Base-by-base conservation (phyloP, 495 filamentous ascomycete genomes). In the Aspergillus homomorphus region DNA sequence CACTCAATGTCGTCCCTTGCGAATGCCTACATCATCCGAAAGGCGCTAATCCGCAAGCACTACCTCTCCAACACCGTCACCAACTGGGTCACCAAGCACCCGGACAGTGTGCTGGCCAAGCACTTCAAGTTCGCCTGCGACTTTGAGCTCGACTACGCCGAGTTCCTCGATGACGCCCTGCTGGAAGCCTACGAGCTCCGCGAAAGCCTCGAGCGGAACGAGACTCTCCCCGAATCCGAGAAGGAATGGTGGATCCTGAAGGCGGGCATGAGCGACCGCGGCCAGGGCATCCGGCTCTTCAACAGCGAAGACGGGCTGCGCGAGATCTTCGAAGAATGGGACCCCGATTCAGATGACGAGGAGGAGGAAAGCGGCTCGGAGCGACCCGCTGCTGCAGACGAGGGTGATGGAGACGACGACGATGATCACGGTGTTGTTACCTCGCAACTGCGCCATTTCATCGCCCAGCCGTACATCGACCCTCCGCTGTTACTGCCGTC, bases 171-270 rank as follows among this genome's bases (percentile, higher is more conserved):
- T 61, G 94, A 98, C 54, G 91, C 94, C 0, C 77, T 98, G 8
- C 77, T 90, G 0, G 94, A 98, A 63, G 89, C 89, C 0, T 98
- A 83, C 57, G 94, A 97, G 65, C 73, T 98, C 21, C 80, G 84
- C 19, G 92, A 88, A 16, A 89, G 87, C 49, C 76, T 95, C 57
- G 80, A 80, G 41, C 81, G 73, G 46, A 96, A 96, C 64, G 77
- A 76, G 56, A 68, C 69, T 41, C 69, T 66, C 20, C 59, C 68
- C 4, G 66, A 72, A 2, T 65, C 73, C 0, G 81, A 89, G 63
- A 80, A 79, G 51, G 89, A 95, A 73, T 98, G 93, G 93, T 98
- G 94, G 94, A 96, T 98, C 60, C 73, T 98, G 43, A 98, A 98
- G 68, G 94, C 94, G 0, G 84, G 92, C 1, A 98, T 98, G 94